phyloP scores from a whole-genome alignment of 2,329 filamentous ascomycete genomes.

The Trichophaea hybrida region DNA sequence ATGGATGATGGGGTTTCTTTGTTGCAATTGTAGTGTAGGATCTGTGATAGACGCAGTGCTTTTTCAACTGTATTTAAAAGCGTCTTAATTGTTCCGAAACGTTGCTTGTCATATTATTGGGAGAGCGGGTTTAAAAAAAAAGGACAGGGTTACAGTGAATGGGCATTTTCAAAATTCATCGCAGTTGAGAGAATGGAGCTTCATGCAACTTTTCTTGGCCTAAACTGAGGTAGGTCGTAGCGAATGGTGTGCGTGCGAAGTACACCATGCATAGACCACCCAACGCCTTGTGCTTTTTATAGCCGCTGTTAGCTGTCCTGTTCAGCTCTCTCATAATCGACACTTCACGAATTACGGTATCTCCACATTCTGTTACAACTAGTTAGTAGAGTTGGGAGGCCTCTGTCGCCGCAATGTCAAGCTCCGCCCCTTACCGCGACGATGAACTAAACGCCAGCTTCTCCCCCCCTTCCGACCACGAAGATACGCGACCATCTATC shows the following conservation, averaged over 20 bases:
- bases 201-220: neutral
- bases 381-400: too few species aligned
- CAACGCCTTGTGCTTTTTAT: neutral
- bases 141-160: too few species aligned
- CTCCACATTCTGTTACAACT: neutral
- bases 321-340: neutral
- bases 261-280: neutral
- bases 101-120: neutral
- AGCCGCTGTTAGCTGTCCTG: neutral
- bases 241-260: neutral
- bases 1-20: neutral
- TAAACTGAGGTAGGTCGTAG: neutral
- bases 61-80: slow-evolving; percentile 10
- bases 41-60: slow-evolving; percentile 8
- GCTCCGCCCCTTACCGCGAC: slow-evolving; percentile 2
- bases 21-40: slow-evolving; percentile 8
- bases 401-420: neutral
- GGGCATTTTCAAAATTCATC: neutral
- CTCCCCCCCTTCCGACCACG: slow-evolving; percentile 11
- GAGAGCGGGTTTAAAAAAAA: neutral
- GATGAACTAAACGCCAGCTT: slow-evolving; percentile 3
- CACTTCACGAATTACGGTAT: neutral
- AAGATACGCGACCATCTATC: slow-evolving; percentile 35
- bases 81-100: slow-evolving; percentile 8
- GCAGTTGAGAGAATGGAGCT: neutral